These are phyloP conservation scores for Proliferodiscus dingleyae DNA, from an alignment of 2,329 filamentous ascomycete genomes.

Conservation along the genomic window DNA sequence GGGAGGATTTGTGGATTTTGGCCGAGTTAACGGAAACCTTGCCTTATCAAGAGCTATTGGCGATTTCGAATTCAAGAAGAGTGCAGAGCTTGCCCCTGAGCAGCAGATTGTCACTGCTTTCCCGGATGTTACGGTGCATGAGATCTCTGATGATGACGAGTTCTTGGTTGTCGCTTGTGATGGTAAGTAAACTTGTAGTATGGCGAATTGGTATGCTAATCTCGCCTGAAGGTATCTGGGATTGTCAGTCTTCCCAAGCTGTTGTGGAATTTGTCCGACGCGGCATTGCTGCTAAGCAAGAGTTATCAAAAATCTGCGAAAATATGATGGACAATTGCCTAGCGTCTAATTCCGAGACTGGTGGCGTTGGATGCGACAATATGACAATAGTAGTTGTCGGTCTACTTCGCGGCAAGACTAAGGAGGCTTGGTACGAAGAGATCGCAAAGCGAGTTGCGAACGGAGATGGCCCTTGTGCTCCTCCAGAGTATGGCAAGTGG, in stretches of 20 bases:
- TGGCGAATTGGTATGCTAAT: conserved; percentile 18
- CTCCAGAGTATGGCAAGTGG: conserved; percentile 90
- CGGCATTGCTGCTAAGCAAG: conserved; percentile 94
- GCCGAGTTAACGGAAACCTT: conserved; percentile 95
- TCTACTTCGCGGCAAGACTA: conserved; percentile 83
- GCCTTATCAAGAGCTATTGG: conserved; percentile 95
- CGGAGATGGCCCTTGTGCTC: conserved; percentile 95
- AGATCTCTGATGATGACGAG: conserved; percentile 88
- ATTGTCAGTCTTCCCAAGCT: conserved; percentile 96
- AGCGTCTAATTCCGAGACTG: conserved; percentile 95
- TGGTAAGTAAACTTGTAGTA: conserved; percentile 54
- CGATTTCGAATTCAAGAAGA: conserved; percentile 99
- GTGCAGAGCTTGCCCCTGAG: conserved; percentile 91
- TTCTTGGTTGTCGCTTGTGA: conserved; percentile 92
- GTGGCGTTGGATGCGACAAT: conserved; percentile 97
- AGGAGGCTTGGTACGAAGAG: conserved; percentile 98
- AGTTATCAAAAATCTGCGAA: conserved; percentile 91
- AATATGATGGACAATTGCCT: conserved; percentile 99
- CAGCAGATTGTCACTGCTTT: conserved; percentile 97
- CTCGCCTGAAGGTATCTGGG: conserved; percentile 78
- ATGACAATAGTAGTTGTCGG: conserved; percentile 97
- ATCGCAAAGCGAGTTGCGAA: conserved; percentile 90
- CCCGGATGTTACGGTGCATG: conserved; percentile 88
- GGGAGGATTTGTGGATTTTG: conserved; percentile 97
- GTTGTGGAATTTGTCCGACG: conserved; percentile 95